Evolutionary conservation across 1,284 basidiomycete genomes (phyloP).

Genomic region (Apiotrichum siamense): DNA sequence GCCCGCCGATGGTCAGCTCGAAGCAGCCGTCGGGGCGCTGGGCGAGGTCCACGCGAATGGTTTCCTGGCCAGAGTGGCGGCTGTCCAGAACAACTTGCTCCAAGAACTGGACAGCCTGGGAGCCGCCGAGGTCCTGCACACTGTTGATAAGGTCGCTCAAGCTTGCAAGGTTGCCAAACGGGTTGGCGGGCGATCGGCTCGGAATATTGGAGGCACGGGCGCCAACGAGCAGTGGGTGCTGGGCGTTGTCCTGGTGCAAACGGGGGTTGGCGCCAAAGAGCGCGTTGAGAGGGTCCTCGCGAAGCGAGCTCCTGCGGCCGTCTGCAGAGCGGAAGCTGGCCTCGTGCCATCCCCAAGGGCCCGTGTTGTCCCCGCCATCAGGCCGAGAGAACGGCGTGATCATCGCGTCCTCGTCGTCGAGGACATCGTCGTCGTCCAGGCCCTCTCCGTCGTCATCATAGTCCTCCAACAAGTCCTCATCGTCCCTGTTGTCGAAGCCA

Average conservation of each 20-base stretch:
- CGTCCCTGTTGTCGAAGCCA: constrained; percentile 41
- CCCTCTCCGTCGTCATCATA: constrained; percentile 21
- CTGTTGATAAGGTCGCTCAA: constrained; percentile 65
- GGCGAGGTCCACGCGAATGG: constrained; percentile 33
- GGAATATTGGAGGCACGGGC: constrained; percentile 15
- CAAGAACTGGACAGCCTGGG: constrained; percentile 72
- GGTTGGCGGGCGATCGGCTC: constrained; percentile 50
- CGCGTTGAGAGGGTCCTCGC: constrained; percentile 15
- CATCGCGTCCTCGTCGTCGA: too few species aligned
- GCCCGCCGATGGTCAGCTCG: constrained; percentile 30
- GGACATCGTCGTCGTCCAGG: constrained; percentile 7
- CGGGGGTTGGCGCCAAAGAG: constrained; percentile 20
- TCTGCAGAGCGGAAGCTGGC: not conserved
- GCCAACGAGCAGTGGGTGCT: constrained; percentile 69
- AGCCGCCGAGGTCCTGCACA: constrained; percentile 75
- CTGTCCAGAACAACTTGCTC: constrained; percentile 58
- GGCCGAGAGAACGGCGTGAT: not conserved
- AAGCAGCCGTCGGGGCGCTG: constrained; percentile 27
- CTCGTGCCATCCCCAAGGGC: constrained; percentile 34
- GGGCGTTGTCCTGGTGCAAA: constrained; percentile 54
- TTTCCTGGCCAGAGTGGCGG: constrained; percentile 21
- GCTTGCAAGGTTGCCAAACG: constrained; percentile 47
- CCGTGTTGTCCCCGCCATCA: constrained; percentile 6
- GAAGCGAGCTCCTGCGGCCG: not conserved
- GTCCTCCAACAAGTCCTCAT: constrained; percentile 47